These are phyloP conservation scores for Parietaria judaica DNA, from an alignment of 306 rosid species.

Conservation along the genomic window DNA sequence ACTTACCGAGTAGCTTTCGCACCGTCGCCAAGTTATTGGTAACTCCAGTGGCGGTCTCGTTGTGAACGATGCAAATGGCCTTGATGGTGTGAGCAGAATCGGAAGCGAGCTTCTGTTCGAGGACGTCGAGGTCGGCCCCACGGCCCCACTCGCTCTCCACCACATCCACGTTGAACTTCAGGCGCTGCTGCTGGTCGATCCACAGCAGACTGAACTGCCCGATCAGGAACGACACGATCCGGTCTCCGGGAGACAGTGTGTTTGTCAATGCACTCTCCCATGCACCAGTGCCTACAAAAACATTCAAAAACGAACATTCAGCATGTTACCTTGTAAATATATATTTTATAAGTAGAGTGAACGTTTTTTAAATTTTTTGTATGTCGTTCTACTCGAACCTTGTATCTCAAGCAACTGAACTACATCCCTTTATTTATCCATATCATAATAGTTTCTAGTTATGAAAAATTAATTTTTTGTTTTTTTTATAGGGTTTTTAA, in stretches of 20 bases:
- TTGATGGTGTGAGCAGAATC: constrained; percentile 74
- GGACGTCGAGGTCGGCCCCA: constrained; percentile 83
- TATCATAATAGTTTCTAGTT: too few species aligned
- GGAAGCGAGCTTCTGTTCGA: constrained; percentile 78
- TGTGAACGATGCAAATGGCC: constrained; percentile 94
- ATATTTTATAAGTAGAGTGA: too few species aligned
- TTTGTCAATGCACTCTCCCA: constrained; percentile 99
- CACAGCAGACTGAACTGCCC: constrained; percentile 99
- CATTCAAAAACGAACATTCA: too few species aligned
- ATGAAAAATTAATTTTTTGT: too few species aligned
- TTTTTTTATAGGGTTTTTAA: too few species aligned
- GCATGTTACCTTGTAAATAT: too few species aligned
- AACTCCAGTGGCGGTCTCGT: constrained; percentile 97
- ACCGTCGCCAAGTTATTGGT: constrained; percentile 78
- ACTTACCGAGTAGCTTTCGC: constrained; percentile 75
- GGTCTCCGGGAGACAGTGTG: constrained; percentile 93
- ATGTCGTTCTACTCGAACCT: too few species aligned
- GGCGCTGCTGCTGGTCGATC: constrained; percentile 99
- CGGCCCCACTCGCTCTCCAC: constrained; percentile 95
- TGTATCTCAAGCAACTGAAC: too few species aligned
- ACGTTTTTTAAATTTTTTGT: too few species aligned
- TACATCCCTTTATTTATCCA: too few species aligned
- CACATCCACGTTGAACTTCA: constrained; percentile 86
- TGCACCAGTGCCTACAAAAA: constrained; percentile 82
- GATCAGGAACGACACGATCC: constrained; percentile 75